These are phyloP conservation scores for Phytophthora pini DNA, from an alignment of 352 stramenopile genomes.

Conservation along the genomic window DNA sequence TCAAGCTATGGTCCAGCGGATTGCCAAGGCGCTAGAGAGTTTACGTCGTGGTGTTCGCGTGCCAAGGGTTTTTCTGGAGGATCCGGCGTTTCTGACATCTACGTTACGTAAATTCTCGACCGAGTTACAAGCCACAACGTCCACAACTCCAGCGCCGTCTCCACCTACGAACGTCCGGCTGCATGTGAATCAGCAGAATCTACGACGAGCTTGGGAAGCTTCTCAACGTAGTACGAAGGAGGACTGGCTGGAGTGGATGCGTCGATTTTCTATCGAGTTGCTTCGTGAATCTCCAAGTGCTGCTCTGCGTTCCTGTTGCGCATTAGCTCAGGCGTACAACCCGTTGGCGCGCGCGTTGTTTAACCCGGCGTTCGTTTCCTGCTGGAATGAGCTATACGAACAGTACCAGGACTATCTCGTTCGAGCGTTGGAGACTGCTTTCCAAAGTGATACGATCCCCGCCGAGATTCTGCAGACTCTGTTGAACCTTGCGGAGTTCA, in stretches of 20 bases:
- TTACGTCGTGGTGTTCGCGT: constrained; percentile 58
- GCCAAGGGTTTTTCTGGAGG: constrained; percentile 53
- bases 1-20: constrained; percentile 52
- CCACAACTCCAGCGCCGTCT: constrained; percentile 40
- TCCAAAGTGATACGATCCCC: constrained; percentile 92
- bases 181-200: constrained; percentile 94
- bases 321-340: constrained; percentile 96
- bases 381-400: constrained; percentile 97
- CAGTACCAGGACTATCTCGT: constrained; percentile 94
- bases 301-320: constrained; percentile 92
- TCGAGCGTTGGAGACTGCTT: constrained; percentile 93
- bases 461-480: constrained; percentile 97
- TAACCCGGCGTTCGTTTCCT: constrained; percentile 98
- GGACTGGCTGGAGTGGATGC: constrained; percentile 99
- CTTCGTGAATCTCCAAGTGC: constrained; percentile 96
- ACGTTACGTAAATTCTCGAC: constrained; percentile 49
- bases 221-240: constrained; percentile 91
- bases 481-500: constrained; percentile 98
- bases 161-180: constrained; percentile 68
- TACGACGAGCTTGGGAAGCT: constrained; percentile 95
- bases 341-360: constrained; percentile 97
- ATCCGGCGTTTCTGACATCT: constrained; percentile 55
- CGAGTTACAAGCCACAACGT: constrained; percentile 39
- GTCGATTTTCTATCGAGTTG: constrained; percentile 95
- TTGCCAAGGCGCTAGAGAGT: constrained; percentile 60